These are phyloP conservation scores for Arthrobotrys iridis DNA, from an alignment of 2,329 filamentous ascomycete genomes.

Conservation along the genomic window DNA sequence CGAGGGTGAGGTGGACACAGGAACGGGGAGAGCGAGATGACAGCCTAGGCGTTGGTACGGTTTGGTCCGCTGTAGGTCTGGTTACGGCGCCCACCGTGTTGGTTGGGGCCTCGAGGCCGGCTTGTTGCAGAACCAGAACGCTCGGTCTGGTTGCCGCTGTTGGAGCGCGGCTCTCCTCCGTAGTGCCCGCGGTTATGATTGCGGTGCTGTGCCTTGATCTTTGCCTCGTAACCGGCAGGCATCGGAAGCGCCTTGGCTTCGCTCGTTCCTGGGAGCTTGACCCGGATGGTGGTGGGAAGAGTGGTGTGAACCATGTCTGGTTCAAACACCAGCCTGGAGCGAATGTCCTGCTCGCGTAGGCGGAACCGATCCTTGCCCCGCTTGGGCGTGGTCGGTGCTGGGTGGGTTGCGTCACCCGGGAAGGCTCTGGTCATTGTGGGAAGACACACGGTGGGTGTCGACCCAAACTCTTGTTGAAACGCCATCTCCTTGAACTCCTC, in stretches of 20 bases:
- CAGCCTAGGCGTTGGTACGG: background rate
- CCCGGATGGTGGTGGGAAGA: conserved; percentile 7
- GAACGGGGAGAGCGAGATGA: background rate
- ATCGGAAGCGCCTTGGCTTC: conserved; percentile 11
- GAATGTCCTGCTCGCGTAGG: conserved; percentile 25
- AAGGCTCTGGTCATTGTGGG: conserved; percentile 30
- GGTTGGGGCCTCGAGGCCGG: conserved; percentile 12
- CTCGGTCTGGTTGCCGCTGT: background rate
- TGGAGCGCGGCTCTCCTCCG: conserved; percentile 16
- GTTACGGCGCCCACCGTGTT: conserved; percentile 8
- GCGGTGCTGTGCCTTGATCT: conserved; percentile 23
- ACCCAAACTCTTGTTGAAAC: conserved; percentile 58
- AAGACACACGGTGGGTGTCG: conserved; percentile 56
- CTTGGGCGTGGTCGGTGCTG: background rate
- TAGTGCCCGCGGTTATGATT: conserved; percentile 10
- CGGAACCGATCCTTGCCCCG: conserved; percentile 8
- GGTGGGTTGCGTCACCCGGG: background rate
- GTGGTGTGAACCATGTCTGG: background rate
- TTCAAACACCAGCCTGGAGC: background rate
- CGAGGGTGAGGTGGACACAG: background rate
- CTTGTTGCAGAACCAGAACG: conserved; percentile 8
- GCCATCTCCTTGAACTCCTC: conserved; percentile 57
- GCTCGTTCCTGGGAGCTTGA: conserved; percentile 30
- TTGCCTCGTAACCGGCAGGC: conserved; percentile 19
- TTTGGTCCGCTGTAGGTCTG: background rate